phyloP scores from a whole-genome alignment of 2,329 filamentous ascomycete genomes.

The Trichoderma arundinaceum region DNA sequence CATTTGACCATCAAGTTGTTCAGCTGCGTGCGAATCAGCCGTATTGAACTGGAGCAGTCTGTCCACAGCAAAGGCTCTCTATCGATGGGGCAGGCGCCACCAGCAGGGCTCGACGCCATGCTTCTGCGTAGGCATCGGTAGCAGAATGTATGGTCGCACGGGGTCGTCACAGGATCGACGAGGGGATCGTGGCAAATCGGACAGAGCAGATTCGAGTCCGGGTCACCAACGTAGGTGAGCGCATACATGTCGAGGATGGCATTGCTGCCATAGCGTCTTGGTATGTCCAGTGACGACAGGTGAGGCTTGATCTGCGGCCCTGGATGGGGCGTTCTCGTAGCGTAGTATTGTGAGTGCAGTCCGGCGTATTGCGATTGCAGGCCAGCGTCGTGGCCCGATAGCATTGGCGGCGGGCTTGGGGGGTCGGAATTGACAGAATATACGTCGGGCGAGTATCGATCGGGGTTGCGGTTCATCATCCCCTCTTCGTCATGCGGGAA shows the following conservation, averaged over 20 bases:
- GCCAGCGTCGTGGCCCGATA: conserved; percentile 8
- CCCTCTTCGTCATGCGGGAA: conserved; percentile 1
- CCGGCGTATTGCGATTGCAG: conserved; percentile 22
- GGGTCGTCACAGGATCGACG: conserved; percentile 64
- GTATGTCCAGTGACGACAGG: conserved; percentile 48
- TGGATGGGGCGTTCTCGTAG: conserved; percentile 1
- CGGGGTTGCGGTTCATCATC: neutral
- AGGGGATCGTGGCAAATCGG: conserved; percentile 66
- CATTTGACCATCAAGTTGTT: conserved; percentile 65
- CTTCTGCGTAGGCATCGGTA: conserved; percentile 58
- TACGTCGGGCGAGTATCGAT: conserved; percentile 23
- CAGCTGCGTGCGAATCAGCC: conserved; percentile 64
- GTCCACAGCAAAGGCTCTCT: conserved; percentile 51
- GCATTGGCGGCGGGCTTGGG: conserved; percentile 22
- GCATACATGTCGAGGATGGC: conserved; percentile 53
- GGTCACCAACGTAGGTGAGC: conserved; percentile 51
- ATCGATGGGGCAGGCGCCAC: conserved; percentile 62
- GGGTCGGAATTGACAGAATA: conserved; percentile 19
- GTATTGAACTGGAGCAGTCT: conserved; percentile 50
- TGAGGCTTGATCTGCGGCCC: conserved; percentile 39
- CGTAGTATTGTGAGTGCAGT: conserved; percentile 24
- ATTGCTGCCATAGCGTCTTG: conserved; percentile 46
- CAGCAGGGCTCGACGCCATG: conserved; percentile 49
- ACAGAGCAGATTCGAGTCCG: conserved; percentile 56
- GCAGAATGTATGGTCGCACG: conserved; percentile 70